Conservation (phyloP, 352 stramenopile genomes). For the Phytophthora citrophthora region DNA sequence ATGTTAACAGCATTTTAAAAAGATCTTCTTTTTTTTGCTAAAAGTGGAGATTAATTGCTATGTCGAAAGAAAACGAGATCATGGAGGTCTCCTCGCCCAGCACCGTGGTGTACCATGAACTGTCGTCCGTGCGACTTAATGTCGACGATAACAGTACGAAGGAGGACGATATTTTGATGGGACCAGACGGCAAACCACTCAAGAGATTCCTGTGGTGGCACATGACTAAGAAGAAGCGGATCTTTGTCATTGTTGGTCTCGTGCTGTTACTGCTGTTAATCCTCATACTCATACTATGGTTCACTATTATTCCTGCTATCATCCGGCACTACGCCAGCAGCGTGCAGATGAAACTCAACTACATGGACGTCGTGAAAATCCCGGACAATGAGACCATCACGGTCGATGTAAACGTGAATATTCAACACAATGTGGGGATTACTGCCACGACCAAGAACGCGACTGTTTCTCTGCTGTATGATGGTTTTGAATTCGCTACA, state of each 20-base stretch:
- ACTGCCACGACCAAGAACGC: conserved; percentile 50
- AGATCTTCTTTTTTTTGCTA: not conserved
- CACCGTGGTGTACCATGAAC: conserved; percentile 11
- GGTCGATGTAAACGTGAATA: conserved; percentile 57
- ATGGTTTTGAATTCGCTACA: conserved; percentile 45
- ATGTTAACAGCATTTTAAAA: no score
- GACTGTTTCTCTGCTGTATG: conserved; percentile 47
- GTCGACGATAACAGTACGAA: conserved; percentile 7
- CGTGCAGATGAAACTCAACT: conserved; percentile 62
- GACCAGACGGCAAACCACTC: conserved; percentile 22
- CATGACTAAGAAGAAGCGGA: conserved; percentile 57
- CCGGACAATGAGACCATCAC: conserved; percentile 42
- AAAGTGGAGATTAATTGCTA: not conserved
- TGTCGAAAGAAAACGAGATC: conserved; percentile 11
- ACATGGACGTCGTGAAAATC: conserved; percentile 62
- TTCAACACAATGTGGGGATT: conserved; percentile 49
- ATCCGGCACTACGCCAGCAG: conserved; percentile 59
- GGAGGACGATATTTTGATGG: conserved; percentile 14
- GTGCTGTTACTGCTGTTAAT: conserved; percentile 45
- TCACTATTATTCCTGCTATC: conserved; percentile 59
- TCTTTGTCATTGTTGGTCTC: conserved; percentile 41
- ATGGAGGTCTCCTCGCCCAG: conserved; percentile 17
- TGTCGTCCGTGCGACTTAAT: conserved; percentile 21
- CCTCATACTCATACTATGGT: conserved; percentile 60
- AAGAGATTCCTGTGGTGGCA: conserved; percentile 60